Evolutionary conservation across 116 monocot species (phyloP), one percentile per base, ranked within the genome.

Genomic region (Phalaenopsis hybrid): DNA sequence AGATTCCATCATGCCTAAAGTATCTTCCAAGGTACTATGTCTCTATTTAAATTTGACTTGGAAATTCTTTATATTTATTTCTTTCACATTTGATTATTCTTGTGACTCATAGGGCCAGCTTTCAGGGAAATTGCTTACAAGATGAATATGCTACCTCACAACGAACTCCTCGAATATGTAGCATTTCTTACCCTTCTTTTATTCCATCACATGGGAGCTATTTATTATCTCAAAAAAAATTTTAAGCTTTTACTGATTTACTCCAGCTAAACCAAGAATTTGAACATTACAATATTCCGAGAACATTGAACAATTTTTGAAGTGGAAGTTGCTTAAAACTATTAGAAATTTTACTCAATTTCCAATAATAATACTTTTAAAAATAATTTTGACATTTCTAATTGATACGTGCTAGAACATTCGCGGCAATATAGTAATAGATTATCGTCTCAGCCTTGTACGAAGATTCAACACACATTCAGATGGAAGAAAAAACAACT

Each of bases 101-200:
- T 23, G 15, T 44, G 6, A 41, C 76, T 23, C 81, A 43, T 84
- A 90, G 90, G 81, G 81, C 86, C 69, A 88, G 88, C 81, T 90
- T 90, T 84, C 88, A 90, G 78, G 90, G 90, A 68, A 90, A 90
- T 65, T 90, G 90, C 82, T 88, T 90, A 46, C 86, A 79, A 43
- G 90, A 90, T 82, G 81, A 86, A 78, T 85, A 82, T 67, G 80
- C 90, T 61, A 25, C 33, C 78, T 83, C 82, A 68, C 90, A 90
- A 78, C 76, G 90, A 33, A 78, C 81, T 80, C 79, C 85, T 44
- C 79, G 81, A 81, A 82, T 72, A 79, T 90, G 88, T 84, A 55
- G 6, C 65, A 61, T 48, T 75, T 46, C 75, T 20, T 75, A 75
- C n/a, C 18, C 75, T 75, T 46, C 73, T 46, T 45, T 41, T 15